phyloP scores from a whole-genome alignment of 495 filamentous ascomycete genomes.

The Podospora anserina region DNA sequence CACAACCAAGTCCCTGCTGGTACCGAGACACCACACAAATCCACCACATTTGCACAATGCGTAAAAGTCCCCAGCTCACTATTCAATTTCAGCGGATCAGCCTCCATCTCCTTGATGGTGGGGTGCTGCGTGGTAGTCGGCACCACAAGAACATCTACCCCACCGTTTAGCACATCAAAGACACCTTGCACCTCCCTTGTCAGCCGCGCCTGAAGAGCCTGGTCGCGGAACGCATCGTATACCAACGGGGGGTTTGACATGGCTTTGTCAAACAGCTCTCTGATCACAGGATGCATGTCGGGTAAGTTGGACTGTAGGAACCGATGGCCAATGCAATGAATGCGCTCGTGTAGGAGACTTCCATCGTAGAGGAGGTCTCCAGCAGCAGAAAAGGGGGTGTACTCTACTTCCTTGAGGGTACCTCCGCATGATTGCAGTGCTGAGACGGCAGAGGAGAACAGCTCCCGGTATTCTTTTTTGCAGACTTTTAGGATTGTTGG shows the following conservation, averaged over 20 bases:
- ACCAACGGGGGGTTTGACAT: slow-evolving; percentile 46
- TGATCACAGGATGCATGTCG: slow-evolving; percentile 55
- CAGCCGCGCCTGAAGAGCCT: slow-evolving; percentile 45
- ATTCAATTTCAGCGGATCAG: slow-evolving; percentile 56
- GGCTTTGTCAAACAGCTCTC: slow-evolving; percentile 48
- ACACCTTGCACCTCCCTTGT: slow-evolving; percentile 46
- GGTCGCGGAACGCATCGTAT: slow-evolving; percentile 56
- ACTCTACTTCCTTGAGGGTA: slow-evolving; percentile 47
- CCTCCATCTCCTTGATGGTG: slow-evolving; percentile 54
- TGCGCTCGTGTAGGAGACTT: slow-evolving; percentile 54
- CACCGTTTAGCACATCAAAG: slow-evolving; percentile 42
- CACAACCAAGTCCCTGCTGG: slow-evolving; percentile 49
- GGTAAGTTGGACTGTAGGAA: slow-evolving; percentile 36
- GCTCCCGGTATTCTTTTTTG: slow-evolving; percentile 39
- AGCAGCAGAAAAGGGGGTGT: slow-evolving; percentile 52
- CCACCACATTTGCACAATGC: slow-evolving; percentile 63
- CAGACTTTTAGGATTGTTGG: slow-evolving; percentile 45
- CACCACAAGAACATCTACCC: slow-evolving; percentile 58
- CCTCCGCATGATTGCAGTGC: slow-evolving; percentile 49
- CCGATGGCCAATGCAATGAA: slow-evolving; percentile 39
- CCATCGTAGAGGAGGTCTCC: slow-evolving; percentile 58
- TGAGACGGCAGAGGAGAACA: slow-evolving; percentile 45
- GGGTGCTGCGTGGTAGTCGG: slow-evolving; percentile 60
- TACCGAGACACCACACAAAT: slow-evolving; percentile 59
- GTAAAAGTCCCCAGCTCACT: slow-evolving; percentile 58